Conservation (phyloP, 2,329 filamentous ascomycete genomes). For the Colletotrichum cuscutae region DNA sequence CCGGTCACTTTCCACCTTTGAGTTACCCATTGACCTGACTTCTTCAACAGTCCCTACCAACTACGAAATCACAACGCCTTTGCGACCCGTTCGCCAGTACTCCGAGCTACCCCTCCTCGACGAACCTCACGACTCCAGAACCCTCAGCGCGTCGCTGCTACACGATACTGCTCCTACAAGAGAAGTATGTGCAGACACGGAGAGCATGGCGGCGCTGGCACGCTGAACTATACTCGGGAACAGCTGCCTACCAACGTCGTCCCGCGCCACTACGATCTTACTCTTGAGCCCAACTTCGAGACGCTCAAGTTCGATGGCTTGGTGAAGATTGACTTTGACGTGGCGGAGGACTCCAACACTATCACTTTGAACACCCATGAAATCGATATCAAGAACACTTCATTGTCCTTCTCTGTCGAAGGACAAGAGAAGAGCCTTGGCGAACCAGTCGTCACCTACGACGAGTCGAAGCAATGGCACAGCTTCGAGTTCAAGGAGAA, state of each 20-base stretch:
- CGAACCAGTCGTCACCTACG: slow-evolving; percentile 72
- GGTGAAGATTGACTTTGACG: slow-evolving; percentile 87
- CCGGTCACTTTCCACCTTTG: not conserved
- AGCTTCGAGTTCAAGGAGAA: slow-evolving; percentile 82
- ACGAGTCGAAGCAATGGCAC: slow-evolving; percentile 83
- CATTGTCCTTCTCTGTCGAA: slow-evolving; percentile 32
- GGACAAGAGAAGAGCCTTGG: slow-evolving; percentile 62
- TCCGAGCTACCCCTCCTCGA: slow-evolving; percentile 23
- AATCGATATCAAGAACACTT: slow-evolving; percentile 79
- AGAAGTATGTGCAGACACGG: slow-evolving; percentile 36
- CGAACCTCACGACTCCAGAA: slow-evolving; percentile 24
- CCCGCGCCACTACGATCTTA: slow-evolving; percentile 91
- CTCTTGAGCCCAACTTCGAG: slow-evolving; percentile 89
- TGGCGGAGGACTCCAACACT: slow-evolving; percentile 83
- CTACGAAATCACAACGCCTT: slow-evolving; percentile 15
- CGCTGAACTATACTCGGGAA: slow-evolving; percentile 65
- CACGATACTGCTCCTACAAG: slow-evolving; percentile 34
- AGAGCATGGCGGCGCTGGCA: slow-evolving; percentile 26
- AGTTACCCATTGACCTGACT: not conserved
- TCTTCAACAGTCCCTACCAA: slow-evolving; percentile 11
- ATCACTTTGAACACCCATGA: slow-evolving; percentile 91
- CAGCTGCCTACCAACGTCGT: slow-evolving; percentile 92
- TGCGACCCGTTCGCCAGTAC: slow-evolving; percentile 6
- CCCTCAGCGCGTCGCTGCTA: slow-evolving; percentile 26
- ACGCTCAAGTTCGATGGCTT: slow-evolving; percentile 88